Percentiles rank a stretch among this genome's conserved stretches.
These are phyloP conservation scores for Cucumis sativus DNA, from an alignment of 306 rosid genomes.

Conservation along the genomic window DNA sequence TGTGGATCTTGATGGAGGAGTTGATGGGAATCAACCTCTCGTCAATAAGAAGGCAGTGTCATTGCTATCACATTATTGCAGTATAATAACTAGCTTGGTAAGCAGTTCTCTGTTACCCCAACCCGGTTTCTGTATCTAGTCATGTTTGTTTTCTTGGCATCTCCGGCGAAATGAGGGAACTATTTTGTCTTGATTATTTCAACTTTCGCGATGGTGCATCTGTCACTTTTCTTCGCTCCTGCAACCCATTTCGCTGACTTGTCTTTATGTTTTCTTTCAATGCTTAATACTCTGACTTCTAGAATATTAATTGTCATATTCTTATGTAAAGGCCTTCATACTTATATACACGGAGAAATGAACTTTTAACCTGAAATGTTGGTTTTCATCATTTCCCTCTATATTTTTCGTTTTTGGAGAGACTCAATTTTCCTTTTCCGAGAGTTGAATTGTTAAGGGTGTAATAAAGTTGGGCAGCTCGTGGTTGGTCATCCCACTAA, in stretches of 20 bases:
- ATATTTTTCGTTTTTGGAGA: background rate
- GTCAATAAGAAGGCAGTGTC: conserved; percentile 40
- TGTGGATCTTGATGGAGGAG: conserved; percentile 38
- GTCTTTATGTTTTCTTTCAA: background rate
- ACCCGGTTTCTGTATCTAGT: too few relatives aligned
- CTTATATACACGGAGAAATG: background rate
- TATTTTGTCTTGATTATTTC: too few relatives aligned
- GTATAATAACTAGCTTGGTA: conserved; percentile 87
- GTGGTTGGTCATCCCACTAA: background rate
- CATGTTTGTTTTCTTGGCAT: background rate
- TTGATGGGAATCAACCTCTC: conserved; percentile 20
- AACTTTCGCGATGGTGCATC: background rate
- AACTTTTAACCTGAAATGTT: background rate
- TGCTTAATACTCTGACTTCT: background rate
- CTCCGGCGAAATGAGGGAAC: too few relatives aligned
- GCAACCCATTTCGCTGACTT: background rate
- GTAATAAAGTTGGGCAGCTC: background rate
- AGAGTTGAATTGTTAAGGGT: background rate
- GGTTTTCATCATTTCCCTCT: background rate
- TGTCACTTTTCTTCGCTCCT: background rate
- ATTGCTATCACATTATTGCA: conserved; percentile 82
- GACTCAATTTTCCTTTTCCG: background rate
- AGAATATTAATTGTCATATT: background rate
- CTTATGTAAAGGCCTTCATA: background rate
- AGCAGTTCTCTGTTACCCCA: conserved; percentile 10